Evolutionary conservation across 352 stramenopile species (phyloP).

Genomic region (Phytopythium chamaehyphon): DNA sequence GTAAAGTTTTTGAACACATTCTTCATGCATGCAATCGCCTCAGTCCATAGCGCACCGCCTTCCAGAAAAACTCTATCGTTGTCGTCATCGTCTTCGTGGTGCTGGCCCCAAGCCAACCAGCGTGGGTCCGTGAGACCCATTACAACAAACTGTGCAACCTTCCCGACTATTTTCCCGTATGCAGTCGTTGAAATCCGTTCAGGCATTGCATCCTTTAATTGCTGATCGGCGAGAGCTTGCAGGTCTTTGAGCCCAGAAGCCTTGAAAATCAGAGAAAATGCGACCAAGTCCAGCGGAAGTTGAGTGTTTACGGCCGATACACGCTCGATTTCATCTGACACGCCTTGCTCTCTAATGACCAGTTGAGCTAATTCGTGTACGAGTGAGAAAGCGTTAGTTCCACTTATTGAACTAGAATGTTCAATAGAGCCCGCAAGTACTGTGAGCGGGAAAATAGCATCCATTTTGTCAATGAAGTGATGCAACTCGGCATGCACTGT

Average conservation of each 20-base stretch:
- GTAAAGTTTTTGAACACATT: conserved; percentile 62
- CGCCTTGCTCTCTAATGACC: background rate
- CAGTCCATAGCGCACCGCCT: conserved; percentile 3
- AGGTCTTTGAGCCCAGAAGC: conserved; percentile 8
- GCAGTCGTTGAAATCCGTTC: background rate
- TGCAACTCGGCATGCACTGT: background rate
- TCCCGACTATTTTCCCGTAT: conserved; percentile 48
- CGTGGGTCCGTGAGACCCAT: conserved; percentile 38
- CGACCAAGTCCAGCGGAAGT: conserved; percentile 67
- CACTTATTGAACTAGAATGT: background rate
- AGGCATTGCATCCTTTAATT: background rate
- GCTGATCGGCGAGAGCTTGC: background rate
- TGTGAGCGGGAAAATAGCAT: conserved; percentile 40
- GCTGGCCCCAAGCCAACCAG: conserved; percentile 5
- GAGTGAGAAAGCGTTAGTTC: background rate
- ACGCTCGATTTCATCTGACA: background rate
- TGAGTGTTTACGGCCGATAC: background rate
- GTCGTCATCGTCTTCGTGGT: background rate
- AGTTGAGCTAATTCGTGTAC: background rate
- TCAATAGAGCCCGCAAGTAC: conserved; percentile 42
- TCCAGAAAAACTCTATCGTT: conserved; percentile 3
- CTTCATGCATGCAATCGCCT: conserved; percentile 60
- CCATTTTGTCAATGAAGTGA: conserved; percentile 31
- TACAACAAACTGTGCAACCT: conserved; percentile 63
- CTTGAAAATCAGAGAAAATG: conserved; percentile 57